Base-by-base conservation (phyloP, 768 basidiomycete species). In the Phylloporus rhodoxanthus region DNA sequence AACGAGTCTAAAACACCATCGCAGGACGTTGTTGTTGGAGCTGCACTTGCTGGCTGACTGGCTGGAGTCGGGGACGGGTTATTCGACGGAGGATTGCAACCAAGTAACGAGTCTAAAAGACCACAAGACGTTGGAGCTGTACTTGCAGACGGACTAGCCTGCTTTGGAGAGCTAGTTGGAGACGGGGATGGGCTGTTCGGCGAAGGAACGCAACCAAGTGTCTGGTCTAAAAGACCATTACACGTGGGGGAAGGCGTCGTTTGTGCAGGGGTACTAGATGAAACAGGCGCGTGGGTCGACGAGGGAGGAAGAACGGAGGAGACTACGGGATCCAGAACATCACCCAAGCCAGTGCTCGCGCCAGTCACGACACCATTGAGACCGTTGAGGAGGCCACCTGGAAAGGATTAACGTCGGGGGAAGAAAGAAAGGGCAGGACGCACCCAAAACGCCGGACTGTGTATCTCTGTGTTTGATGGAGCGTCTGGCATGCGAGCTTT, bases 401-500 rank as follows among this genome's bases (percentile, higher is more conserved):
- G 37, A 28, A 15, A n/a, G 7, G 15, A 3, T 14, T 0, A 11
- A 11, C 25, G 1, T 47, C 37, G 44, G 43, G 15, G 17, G 6
- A 4, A 15, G 34, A 14, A 51, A 42, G 32, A 15, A 58, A 9
- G 19, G 29, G 2, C 46, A 14, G 2, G 36, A 51, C 57, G 32
- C 0, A 59, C 50, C 51, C 11, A 57, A 46, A n/a, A 61, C 37
- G 55, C 58, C 45, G n/a, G 33, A 7, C 15, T 48, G 51, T n/a
- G 53, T 39, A 23, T 53, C 53, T 45, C 61, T 54, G 38, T 69
- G 60, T 52, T 53, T 61, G 50, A 57, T 5, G 19, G 70, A 69
- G 13, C 67, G 65, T 37, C 70, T 56, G 33, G 68, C 68, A 55
- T 72, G 64, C 49, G 72, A 64, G 60, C 41, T 65, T 56, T 55